Evolutionary conservation across 2,329 filamentous ascomycete species (phyloP).

Genomic region (Beauveria brongniartii): DNA sequence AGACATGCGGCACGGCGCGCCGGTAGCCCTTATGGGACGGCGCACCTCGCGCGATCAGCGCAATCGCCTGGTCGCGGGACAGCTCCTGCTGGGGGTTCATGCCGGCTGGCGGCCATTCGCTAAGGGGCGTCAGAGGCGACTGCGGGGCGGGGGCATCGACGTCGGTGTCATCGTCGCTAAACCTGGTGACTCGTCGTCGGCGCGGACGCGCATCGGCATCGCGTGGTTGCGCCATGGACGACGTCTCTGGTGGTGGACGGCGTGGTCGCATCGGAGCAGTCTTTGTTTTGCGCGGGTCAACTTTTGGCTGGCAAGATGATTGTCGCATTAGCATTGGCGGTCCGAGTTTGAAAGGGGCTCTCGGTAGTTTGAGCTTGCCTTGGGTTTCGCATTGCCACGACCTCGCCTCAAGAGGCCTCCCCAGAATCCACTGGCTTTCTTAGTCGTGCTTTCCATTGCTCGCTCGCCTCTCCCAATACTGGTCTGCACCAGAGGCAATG

Average conservation of each 20-base stretch:
- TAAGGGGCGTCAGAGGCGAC: constrained; percentile 26
- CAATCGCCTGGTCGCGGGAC: constrained; percentile 44
- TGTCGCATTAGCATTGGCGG: background rate
- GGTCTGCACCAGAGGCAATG: background rate
- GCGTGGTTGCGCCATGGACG: constrained; percentile 1
- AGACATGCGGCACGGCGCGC: constrained; percentile 44
- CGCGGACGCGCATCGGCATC: background rate
- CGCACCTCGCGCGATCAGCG: constrained; percentile 50
- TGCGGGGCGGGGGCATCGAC: background rate
- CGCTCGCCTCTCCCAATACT: background rate
- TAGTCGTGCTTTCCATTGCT: constrained; percentile 21
- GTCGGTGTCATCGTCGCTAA: background rate
- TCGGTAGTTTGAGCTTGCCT: constrained; percentile 10
- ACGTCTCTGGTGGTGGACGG: constrained; percentile 1
- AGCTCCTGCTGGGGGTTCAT: constrained; percentile 42
- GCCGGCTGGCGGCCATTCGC: constrained; percentile 50
- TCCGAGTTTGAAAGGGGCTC: background rate
- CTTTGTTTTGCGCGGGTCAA: background rate
- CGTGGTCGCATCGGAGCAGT: background rate
- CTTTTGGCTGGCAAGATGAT: background rate
- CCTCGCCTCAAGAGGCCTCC: constrained; percentile 40
- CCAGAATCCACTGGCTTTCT: constrained; percentile 40
- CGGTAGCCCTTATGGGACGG: constrained; percentile 49
- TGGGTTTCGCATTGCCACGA: constrained; percentile 29
- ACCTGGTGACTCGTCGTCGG: background rate